Conservation (phyloP, 352 stramenopile species). For the Globisporangium parvum region DNA sequence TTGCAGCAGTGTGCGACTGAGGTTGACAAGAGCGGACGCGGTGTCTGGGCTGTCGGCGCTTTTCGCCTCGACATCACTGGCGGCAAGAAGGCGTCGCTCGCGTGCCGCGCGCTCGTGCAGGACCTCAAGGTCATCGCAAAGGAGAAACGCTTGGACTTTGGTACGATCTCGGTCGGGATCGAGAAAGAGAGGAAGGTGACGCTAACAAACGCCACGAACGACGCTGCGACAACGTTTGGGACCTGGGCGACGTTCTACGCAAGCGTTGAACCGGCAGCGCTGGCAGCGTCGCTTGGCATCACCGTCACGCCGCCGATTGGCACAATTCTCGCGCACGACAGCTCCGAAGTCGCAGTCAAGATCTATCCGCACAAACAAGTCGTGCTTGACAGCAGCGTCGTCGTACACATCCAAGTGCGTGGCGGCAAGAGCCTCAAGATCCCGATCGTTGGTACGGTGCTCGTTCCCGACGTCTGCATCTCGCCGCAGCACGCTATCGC, state of each 20-base stretch:
- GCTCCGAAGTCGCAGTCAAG: slow-evolving; percentile 43
- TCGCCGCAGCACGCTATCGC: slow-evolving; percentile 28
- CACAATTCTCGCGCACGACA: slow-evolving; percentile 43
- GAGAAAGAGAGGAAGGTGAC: slow-evolving; percentile 50
- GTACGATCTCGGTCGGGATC: slow-evolving; percentile 72
- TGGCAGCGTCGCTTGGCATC: slow-evolving; percentile 32
- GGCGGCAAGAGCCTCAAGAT: slow-evolving; percentile 67
- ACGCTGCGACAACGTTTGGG: slow-evolving; percentile 7
- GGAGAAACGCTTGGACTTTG: slow-evolving; percentile 82
- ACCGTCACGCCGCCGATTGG: slow-evolving; percentile 34
- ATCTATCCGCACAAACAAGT: slow-evolving; percentile 49
- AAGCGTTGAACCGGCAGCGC: slow-evolving; percentile 41
- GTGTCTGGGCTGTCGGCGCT: slow-evolving; percentile 27
- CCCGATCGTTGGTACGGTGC: slow-evolving; percentile 46
- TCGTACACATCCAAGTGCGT: slow-evolving; percentile 55
- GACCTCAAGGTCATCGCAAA: slow-evolving; percentile 50
- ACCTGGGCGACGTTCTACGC: slow-evolving; percentile 35
- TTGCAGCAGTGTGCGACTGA: not conserved
- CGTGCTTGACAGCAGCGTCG: slow-evolving; percentile 29
- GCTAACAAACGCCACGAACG: slow-evolving; percentile 26
- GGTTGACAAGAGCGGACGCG: slow-evolving; percentile 1
- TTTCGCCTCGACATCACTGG: slow-evolving; percentile 55
- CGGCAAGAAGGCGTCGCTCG: slow-evolving; percentile 35
- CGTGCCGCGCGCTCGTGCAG: slow-evolving; percentile 40
- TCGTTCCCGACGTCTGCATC: slow-evolving; percentile 81